Evolutionary conservation across 1,284 basidiomycete species (phyloP).

Genomic region (Cryptococcus maquisensis): DNA sequence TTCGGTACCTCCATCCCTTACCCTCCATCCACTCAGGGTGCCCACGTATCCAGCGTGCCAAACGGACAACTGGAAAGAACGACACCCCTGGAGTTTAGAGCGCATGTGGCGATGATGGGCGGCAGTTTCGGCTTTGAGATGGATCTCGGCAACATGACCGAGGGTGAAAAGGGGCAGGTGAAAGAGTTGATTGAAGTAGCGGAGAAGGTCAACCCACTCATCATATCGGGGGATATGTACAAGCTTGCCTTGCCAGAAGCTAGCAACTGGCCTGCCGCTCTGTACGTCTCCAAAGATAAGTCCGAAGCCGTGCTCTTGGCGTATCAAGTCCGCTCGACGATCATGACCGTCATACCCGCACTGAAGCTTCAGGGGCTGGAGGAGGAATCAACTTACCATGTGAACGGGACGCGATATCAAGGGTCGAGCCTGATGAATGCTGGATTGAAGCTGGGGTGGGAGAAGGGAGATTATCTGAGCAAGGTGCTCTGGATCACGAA

Average conservation of each 20-base stretch:
- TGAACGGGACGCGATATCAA: too few relatives aligned
- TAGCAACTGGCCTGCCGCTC: constrained; percentile 26
- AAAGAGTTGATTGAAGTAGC: too few relatives aligned
- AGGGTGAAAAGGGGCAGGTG: constrained; percentile 17
- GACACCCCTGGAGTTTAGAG: constrained; percentile 35
- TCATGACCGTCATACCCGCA: constrained; percentile 9
- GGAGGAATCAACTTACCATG: too few relatives aligned
- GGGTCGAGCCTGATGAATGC: neutral
- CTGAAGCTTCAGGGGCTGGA: constrained; percentile 14
- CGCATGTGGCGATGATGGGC: constrained; percentile 40
- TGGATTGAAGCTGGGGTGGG: constrained; percentile 8
- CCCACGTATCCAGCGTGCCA: constrained; percentile 28
- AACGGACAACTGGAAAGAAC: constrained; percentile 1
- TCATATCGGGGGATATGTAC: constrained; percentile 13
- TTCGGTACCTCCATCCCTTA: constrained; percentile 31
- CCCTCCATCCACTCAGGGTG: constrained; percentile 27
- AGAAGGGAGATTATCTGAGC: constrained; percentile 18
- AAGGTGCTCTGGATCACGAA: constrained; percentile 4
- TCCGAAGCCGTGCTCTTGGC: constrained; percentile 15
- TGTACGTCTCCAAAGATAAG: constrained; percentile 14
- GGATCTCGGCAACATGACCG: constrained; percentile 17
- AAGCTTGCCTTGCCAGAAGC: constrained; percentile 20
- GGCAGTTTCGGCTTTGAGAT: constrained; percentile 41
- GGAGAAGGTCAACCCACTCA: too few relatives aligned
- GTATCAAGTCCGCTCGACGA: constrained; percentile 3